Evolutionary conservation across 108 stramenopile genomes (phyloP).

Genomic region (Nannochloropsis salina): DNA sequence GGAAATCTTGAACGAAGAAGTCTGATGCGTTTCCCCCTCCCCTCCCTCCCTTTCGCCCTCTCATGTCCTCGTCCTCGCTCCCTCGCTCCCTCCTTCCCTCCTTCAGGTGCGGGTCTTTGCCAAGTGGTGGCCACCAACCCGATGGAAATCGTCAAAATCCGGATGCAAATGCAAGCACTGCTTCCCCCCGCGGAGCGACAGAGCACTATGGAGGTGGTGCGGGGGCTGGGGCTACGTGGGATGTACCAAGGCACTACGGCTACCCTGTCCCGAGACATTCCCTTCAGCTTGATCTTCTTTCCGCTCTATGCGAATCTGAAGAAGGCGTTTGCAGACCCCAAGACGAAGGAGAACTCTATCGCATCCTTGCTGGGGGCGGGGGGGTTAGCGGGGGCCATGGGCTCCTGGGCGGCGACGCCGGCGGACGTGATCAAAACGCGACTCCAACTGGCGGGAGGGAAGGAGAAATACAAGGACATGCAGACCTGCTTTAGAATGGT

Average conservation of each 20-base stretch:
- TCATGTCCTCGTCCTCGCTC: background rate
- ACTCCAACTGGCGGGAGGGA: slow-evolving; percentile 39
- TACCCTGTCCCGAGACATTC: slow-evolving; percentile 58
- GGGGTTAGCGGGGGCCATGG: slow-evolving; percentile 51
- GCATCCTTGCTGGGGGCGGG: slow-evolving; percentile 44
- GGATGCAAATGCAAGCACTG: slow-evolving; percentile 55
- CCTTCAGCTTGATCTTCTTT: slow-evolving; percentile 61
- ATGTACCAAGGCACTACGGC: slow-evolving; percentile 60
- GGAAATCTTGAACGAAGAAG: background rate
- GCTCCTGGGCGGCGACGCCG: slow-evolving; percentile 55
- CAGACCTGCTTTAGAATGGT: slow-evolving; percentile 34
- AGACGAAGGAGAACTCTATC: slow-evolving; percentile 16
- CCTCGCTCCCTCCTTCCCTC: background rate
- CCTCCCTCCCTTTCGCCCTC: background rate
- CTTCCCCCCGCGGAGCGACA: slow-evolving; percentile 26
- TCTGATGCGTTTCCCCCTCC: background rate
- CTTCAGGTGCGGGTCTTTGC: slow-evolving; percentile 56
- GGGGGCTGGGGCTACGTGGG: slow-evolving; percentile 55
- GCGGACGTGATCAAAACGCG: slow-evolving; percentile 60
- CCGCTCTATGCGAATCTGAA: slow-evolving; percentile 57
- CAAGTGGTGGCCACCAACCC: slow-evolving; percentile 68
- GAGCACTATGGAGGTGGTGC: slow-evolving; percentile 38
- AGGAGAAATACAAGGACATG: slow-evolving; percentile 29
- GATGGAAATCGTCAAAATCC: slow-evolving; percentile 65
- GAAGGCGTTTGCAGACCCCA: slow-evolving; percentile 25